These are phyloP conservation scores for Lophiostoma macrostomum DNA, from an alignment of 495 filamentous ascomycete genomes.

Conservation along the genomic window DNA sequence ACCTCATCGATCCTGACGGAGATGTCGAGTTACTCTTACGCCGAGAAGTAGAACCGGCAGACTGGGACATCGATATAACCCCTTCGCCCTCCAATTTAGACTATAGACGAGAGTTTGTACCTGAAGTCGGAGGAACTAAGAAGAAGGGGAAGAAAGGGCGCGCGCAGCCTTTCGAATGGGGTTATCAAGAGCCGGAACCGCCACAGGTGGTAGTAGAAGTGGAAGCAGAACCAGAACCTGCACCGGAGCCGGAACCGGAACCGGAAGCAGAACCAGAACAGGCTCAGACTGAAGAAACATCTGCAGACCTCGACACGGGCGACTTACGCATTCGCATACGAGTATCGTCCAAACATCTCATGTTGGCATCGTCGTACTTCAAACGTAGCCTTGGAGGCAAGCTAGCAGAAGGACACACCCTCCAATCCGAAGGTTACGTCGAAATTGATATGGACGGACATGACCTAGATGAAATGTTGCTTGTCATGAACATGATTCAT, in stretches of 20 bases:
- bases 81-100: background rate
- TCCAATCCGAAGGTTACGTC: constrained; percentile 1
- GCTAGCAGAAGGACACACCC: background rate
- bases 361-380: constrained; percentile 2
- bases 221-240: background rate
- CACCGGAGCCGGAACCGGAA: background rate
- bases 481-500: constrained; percentile 4
- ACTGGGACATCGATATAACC: background rate
- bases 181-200: too few relatives aligned
- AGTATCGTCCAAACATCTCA: constrained; percentile 6
- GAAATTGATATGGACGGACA: constrained; percentile 5
- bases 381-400: constrained; percentile 1
- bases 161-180: background rate
- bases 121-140: background rate
- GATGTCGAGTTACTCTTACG: background rate
- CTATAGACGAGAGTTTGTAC: background rate
- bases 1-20: background rate
- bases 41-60: background rate
- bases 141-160: background rate
- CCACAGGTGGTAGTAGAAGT: too few relatives aligned
- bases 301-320: too few relatives aligned
- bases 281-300: background rate
- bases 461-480: background rate
- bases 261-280: background rate
- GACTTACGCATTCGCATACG: constrained; percentile 2